Percentiles rank a stretch among this genome's conserved stretches.
Evolutionary conservation across 768 basidiomycete genomes (phyloP).

Genomic region (Panaeolus papilionaceus): DNA sequence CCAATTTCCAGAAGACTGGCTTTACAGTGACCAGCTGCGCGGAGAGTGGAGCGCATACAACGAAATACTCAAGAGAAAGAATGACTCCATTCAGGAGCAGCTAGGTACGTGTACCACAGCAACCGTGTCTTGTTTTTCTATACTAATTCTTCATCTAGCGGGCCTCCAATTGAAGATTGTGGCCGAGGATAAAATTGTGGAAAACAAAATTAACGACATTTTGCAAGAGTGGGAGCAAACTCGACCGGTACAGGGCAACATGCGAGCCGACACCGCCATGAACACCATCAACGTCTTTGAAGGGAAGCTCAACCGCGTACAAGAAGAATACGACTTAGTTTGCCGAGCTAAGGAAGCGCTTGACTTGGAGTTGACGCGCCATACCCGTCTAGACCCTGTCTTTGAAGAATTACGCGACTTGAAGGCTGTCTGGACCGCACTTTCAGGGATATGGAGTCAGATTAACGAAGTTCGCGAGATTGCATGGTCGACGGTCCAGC

Average conservation of each 20-base stretch:
- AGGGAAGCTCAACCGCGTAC: slow-evolving; percentile 84
- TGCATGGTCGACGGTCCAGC: slow-evolving; percentile 91
- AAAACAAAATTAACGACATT: slow-evolving; percentile 93
- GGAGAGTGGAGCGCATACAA: slow-evolving; percentile 99
- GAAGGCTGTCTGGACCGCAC: slow-evolving; percentile 98
- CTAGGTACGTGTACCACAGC: slow-evolving; percentile 66
- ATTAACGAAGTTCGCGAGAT: slow-evolving; percentile 88
- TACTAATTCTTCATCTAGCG: slow-evolving; percentile 49
- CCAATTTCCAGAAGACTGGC: slow-evolving; percentile 97
- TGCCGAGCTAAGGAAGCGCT: slow-evolving; percentile 97
- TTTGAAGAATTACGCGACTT: slow-evolving; percentile 95
- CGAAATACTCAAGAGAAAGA: slow-evolving; percentile 97
- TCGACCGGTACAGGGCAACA: slow-evolving; percentile 95
- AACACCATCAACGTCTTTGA: slow-evolving; percentile 97
- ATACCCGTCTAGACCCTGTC: slow-evolving; percentile 91
- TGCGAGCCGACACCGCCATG: slow-evolving; percentile 96
- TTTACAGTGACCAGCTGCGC: slow-evolving; percentile 95
- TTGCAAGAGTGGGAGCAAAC: slow-evolving; percentile 94
- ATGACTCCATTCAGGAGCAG: slow-evolving; percentile 98
- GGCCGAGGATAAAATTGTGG: slow-evolving; percentile 98
- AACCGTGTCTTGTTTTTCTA: slow-evolving; percentile 5
- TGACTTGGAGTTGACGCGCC: slow-evolving; percentile 88
- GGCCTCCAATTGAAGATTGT: slow-evolving; percentile 99
- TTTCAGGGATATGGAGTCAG: slow-evolving; percentile 96
- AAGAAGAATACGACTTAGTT: slow-evolving; percentile 95